Percentiles rank a stretch among this genome's conserved stretches.
Conservation (phyloP, 139 green algal species). For the Chlamydomonas sp. region DNA sequence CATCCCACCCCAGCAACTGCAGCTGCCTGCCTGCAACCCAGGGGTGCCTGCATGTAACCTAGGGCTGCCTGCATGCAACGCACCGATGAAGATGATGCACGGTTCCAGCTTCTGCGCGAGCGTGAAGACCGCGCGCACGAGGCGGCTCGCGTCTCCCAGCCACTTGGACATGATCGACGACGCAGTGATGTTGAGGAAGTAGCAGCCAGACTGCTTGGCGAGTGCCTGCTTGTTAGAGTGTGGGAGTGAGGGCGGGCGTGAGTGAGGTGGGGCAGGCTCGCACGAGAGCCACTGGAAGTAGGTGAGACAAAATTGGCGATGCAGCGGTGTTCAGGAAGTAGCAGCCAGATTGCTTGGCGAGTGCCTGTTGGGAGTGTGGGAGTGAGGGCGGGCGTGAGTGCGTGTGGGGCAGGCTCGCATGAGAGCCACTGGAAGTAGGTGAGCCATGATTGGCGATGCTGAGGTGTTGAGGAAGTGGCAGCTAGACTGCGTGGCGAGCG, state of each 20-base stretch:
- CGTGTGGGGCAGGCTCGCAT: too few relatives aligned
- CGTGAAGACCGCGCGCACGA: slow-evolving; percentile 49
- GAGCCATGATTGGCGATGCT: too few relatives aligned
- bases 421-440: too few relatives aligned
- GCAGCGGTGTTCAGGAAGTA: too few relatives aligned
- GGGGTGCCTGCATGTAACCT: neutral
- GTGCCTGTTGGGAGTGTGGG: too few relatives aligned
- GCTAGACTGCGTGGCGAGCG: too few relatives aligned
- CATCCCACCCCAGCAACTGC: too few relatives aligned
- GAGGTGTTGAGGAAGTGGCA: too few relatives aligned
- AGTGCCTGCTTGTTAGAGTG: slow-evolving; percentile 51
- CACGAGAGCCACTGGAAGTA: too few relatives aligned
- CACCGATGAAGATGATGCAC: slow-evolving; percentile 93
- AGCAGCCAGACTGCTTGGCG: slow-evolving; percentile 77
- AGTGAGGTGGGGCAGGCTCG: neutral
- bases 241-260: neutral
- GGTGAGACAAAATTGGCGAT: neutral
- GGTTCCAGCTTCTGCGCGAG: slow-evolving; percentile 60
- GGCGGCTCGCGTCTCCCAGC: slow-evolving; percentile 75
- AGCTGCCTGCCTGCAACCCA: neutral
- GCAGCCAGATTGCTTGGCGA: too few relatives aligned
- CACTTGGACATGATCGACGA: slow-evolving; percentile 87
- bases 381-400: too few relatives aligned
- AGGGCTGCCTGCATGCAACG: neutral
- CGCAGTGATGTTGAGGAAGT: slow-evolving; percentile 90